Conservation (phyloP, 2,329 filamentous ascomycete genomes). For the Aspergillus calidoustus region DNA sequence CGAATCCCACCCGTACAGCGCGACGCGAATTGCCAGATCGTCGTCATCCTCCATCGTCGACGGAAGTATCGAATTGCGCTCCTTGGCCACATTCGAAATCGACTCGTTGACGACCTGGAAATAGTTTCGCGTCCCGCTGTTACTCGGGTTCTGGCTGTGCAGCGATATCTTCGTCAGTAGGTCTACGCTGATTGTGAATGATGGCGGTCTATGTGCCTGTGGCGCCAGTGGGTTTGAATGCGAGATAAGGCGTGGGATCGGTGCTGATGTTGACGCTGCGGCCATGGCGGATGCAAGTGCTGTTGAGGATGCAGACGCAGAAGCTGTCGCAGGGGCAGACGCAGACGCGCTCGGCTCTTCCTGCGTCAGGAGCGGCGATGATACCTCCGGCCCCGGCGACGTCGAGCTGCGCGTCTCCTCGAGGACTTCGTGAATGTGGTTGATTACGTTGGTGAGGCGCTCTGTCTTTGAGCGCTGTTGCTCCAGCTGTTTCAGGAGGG, state of each 20-base stretch:
- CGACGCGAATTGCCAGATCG: conserved; percentile 17
- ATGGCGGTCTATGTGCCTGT: background rate
- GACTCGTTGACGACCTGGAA: conserved; percentile 15
- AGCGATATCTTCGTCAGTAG: conserved; percentile 13
- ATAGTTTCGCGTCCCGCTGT: conserved; percentile 16
- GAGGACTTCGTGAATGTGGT: conserved; percentile 15
- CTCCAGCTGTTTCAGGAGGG: conserved; percentile 19
- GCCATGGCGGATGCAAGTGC: background rate
- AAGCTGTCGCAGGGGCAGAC: background rate
- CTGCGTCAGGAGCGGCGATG: conserved; percentile 4
- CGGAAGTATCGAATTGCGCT: conserved; percentile 11
- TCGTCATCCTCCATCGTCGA: conserved; percentile 18
- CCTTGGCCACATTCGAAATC: conserved; percentile 10
- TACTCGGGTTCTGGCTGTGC: conserved; percentile 13
- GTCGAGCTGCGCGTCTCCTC: conserved; percentile 5
- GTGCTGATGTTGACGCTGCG: background rate
- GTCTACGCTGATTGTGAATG: conserved; percentile 13
- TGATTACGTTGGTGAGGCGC: conserved; percentile 14
- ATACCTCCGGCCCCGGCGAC: background rate
- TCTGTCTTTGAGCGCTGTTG: conserved; percentile 15
- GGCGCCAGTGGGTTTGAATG: background rate
- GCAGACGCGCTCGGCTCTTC: background rate
- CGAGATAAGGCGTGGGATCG: background rate
- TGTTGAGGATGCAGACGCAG: background rate
- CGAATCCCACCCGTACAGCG: conserved; percentile 16